Conservation (phyloP, 176 grass and related monocot genomes). For the Saccharum spontaneum region DNA sequence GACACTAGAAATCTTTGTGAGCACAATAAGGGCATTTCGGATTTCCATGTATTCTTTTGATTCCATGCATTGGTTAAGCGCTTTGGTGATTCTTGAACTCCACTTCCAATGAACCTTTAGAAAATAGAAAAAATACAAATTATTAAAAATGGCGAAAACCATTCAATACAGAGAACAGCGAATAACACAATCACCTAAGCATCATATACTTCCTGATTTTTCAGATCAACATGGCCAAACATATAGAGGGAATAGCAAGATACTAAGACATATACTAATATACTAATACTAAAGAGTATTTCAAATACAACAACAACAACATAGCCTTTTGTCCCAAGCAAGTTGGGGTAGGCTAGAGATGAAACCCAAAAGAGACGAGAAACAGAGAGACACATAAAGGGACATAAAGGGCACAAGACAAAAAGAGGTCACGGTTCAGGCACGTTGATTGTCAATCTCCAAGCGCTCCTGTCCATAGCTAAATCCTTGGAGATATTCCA, state of each 20-base stretch:
- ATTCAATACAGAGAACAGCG: not conserved
- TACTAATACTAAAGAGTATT: not conserved
- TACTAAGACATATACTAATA: constrained; percentile 14
- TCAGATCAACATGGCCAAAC: constrained; percentile 10
- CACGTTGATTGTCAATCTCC: no score
- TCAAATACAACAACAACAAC: no score
- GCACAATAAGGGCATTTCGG: constrained; percentile 89
- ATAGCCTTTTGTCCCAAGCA: no score
- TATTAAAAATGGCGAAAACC: not conserved
- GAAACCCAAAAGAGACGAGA: no score
- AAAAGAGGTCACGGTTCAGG: no score
- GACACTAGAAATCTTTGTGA: constrained; percentile 89
- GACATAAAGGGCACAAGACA: no score
- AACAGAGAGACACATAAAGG: no score
- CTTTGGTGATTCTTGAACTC: constrained; percentile 89
- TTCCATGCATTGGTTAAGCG: constrained; percentile 93
- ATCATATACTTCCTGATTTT: constrained; percentile 2
- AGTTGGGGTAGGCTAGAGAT: no score
- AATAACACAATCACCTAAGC: constrained; percentile 1
- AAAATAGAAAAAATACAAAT: constrained; percentile 40
- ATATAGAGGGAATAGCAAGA: not conserved
- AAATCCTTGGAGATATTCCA: no score
- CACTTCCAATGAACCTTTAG: constrained; percentile 89
- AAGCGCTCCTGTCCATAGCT: no score
- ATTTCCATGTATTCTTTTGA: constrained; percentile 99